Evolutionary conservation across 345 rosid species (phyloP), one percentile per base, ranked within the genome.

Genomic region (Sapria himalayana): DNA sequence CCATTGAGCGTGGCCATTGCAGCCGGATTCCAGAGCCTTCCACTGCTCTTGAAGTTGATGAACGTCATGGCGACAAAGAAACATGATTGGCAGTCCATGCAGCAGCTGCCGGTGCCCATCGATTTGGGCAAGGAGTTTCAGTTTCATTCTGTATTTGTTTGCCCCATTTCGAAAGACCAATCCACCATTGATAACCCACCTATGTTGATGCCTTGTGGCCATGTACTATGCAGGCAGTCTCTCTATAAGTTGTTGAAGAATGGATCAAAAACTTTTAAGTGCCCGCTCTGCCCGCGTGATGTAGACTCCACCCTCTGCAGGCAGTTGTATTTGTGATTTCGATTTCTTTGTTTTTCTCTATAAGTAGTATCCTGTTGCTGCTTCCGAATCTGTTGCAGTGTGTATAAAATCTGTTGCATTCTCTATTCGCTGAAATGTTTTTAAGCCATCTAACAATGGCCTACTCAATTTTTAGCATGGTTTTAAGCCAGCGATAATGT

Each of bases 161-260:
- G 92, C 47, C 81, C 92, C 0, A 72, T 79, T 3, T 72, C 69
- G 6, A 79, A 70, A 65, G 85, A 79, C 39, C 67, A 70, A 56
- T 63, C 81, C 3, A 66, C 62, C 0, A 67, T 65, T 2, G 78
- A 66, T 0, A 79, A 79, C 48, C 92, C 81, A 0, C 79, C 81
- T 1, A 72, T 78, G 76, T 39, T 79, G 74, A 60, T 79, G 73
- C 14, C 73, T 3, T 75, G 92, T 13, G 66, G 73, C 13, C 92
- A 79, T 24, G 92, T 75, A 19, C 67, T 74, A 19, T 65, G 78
- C 65, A 66, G 60, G 61, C 59, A 72, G 36, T 65, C 92, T 3
- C 53, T 75, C 41, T 57, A 43, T 24, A 72, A 56, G 63, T 67
- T 78, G 59, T 55, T 71, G 19, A 70, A 63, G 62, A 67, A 68